Evolutionary conservation across 2,329 filamentous ascomycete genomes (phyloP).

Genomic region (Trichophyton mentagrophytes): DNA sequence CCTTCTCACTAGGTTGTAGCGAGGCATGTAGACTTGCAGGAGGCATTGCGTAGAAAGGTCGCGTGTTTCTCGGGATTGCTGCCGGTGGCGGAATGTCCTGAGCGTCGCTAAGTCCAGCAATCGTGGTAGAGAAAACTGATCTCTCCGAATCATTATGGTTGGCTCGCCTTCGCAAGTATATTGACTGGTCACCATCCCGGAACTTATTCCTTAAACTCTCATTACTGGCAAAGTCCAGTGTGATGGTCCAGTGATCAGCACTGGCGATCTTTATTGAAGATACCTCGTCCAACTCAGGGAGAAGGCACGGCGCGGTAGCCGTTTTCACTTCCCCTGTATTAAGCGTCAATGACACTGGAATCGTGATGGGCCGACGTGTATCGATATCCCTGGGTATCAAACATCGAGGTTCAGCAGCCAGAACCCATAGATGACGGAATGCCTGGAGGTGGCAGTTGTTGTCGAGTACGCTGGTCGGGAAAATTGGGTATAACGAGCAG

Average conservation of each 20-base stretch:
- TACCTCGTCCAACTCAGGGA: slow-evolving; percentile 35
- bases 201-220: slow-evolving; percentile 53
- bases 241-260: slow-evolving; percentile 67
- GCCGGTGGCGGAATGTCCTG: slow-evolving; percentile 31
- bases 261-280: slow-evolving; percentile 27
- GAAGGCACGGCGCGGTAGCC: slow-evolving; percentile 43
- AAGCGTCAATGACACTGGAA: slow-evolving; percentile 56
- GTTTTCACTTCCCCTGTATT: slow-evolving; percentile 27
- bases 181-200: slow-evolving; percentile 50
- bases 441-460: slow-evolving; percentile 92
- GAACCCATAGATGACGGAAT: slow-evolving; percentile 92
- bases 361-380: slow-evolving; percentile 63
- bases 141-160: slow-evolving; percentile 45
- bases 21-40: slow-evolving; percentile 16
- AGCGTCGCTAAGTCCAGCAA: slow-evolving; percentile 57
- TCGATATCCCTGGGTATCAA: slow-evolving; percentile 78
- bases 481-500: slow-evolving; percentile 86
- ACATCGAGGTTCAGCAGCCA: slow-evolving; percentile 81
- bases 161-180: slow-evolving; percentile 61
- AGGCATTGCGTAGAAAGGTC: slow-evolving; percentile 15
- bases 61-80: slow-evolving; percentile 7
- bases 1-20: neutral
- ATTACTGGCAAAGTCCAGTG: slow-evolving; percentile 58
- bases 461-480: slow-evolving; percentile 78
- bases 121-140: slow-evolving; percentile 59